Evolutionary conservation across 768 basidiomycete genomes (phyloP).

Genomic region (Hypsizygus marmoreus): DNA sequence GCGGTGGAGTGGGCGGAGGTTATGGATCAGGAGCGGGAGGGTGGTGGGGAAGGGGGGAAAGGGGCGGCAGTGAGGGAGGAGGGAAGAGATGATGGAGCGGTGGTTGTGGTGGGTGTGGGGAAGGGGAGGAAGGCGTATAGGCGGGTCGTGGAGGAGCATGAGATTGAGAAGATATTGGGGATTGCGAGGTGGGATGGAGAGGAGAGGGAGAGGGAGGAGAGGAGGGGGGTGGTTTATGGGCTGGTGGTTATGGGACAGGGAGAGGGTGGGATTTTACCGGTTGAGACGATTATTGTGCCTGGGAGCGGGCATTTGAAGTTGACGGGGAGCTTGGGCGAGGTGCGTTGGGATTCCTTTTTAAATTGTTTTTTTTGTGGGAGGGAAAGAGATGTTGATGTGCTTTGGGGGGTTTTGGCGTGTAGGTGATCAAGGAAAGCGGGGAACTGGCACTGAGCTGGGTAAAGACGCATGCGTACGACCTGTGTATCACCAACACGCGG

Average conservation of each 20-base stretch:
- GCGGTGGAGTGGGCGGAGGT: conserved; percentile 89
- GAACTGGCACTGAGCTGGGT: conserved; percentile 94
- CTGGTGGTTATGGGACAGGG: conserved; percentile 88
- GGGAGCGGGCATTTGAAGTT: conserved; percentile 73
- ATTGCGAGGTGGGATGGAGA: conserved; percentile 79
- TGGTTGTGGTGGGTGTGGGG: conserved; percentile 15
- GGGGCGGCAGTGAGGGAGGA: conserved; percentile 13
- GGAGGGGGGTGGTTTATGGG: conserved; percentile 80
- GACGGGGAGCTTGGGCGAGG: conserved; percentile 85
- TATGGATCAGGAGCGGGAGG: conserved; percentile 41
- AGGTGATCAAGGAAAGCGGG: conserved; percentile 91
- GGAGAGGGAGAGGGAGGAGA: conserved; percentile 73
- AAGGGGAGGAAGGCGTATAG: conserved; percentile 48
- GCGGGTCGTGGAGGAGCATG: conserved; percentile 59
- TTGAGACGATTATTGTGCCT: conserved; percentile 81
- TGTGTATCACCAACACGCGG: conserved; percentile 71
- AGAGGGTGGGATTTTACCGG: conserved; percentile 81
- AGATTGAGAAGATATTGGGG: conserved; percentile 86
- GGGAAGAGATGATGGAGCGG: conserved; percentile 19
- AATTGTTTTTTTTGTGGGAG: neutral
- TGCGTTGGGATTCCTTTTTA: conserved; percentile 27
- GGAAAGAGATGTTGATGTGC: neutral
- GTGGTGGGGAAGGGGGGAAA: conserved; percentile 6
- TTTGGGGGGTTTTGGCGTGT: neutral
- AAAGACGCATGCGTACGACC: conserved; percentile 78